These are phyloP conservation scores for Phascolomyces articulosus DNA, from an alignment of 371 early-diverging fungal species.

Conservation along the genomic window DNA sequence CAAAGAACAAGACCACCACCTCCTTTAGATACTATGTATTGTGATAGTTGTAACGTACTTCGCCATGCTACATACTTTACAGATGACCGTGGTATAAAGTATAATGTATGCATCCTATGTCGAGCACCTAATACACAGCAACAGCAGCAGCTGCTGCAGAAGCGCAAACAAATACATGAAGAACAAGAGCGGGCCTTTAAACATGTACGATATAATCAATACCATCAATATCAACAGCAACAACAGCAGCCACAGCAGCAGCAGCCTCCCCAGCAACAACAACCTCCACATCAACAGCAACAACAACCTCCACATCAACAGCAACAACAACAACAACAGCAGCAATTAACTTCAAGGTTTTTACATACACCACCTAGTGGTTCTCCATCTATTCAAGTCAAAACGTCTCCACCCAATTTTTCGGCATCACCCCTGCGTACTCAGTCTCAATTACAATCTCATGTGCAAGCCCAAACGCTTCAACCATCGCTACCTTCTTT, in stretches of 20 bases:
- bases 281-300: slow-evolving; percentile 15
- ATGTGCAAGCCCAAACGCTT: slow-evolving; percentile 26
- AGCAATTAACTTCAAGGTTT: slow-evolving; percentile 3
- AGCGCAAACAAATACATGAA: slow-evolving; percentile 19
- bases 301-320: slow-evolving; percentile 17
- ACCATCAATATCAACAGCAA: slow-evolving; percentile 4
- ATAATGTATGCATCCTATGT: slow-evolving; percentile 17
- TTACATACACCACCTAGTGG: slow-evolving; percentile 7
- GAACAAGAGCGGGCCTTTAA: slow-evolving; percentile 18
- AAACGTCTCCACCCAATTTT: slow-evolving; percentile 20
- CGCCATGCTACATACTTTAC: slow-evolving; percentile 15
- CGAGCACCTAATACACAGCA: slow-evolving; percentile 9
- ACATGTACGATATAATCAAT: slow-evolving; percentile 19
- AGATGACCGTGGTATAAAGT: slow-evolving; percentile 17
- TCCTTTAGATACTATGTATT: slow-evolving; percentile 6
- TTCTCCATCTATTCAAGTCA: slow-evolving; percentile 11
- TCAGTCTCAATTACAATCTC: slow-evolving; percentile 36
- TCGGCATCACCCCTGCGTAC: slow-evolving; percentile 25
- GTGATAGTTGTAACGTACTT: slow-evolving; percentile 11
- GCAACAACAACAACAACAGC: slow-evolving; percentile 14
- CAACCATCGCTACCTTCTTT: slow-evolving; percentile 23
- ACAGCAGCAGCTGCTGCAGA: slow-evolving; percentile 13
- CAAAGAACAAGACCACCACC: slow-evolving; percentile 6
- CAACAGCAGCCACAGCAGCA: slow-evolving; percentile 13
- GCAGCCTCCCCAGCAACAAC: slow-evolving; percentile 8